These are phyloP conservation scores for Trichoderma simmonsii DNA, from an alignment of 2,329 filamentous ascomycete genomes.

Conservation along the genomic window DNA sequence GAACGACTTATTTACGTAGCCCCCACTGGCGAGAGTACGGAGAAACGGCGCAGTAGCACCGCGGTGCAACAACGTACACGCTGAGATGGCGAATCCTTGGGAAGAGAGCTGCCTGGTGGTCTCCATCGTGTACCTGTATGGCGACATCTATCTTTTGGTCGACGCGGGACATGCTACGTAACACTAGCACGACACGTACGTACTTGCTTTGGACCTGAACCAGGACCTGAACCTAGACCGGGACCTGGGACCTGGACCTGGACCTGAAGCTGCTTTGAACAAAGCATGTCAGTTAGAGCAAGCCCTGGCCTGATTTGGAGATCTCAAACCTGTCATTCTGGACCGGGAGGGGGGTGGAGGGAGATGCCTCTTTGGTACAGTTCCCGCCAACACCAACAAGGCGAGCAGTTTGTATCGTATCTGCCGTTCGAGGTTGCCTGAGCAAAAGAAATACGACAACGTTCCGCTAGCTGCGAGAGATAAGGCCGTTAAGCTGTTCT, in stretches of 20 bases:
- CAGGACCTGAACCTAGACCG: not conserved
- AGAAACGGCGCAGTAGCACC: not conserved
- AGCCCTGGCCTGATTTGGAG: not conserved
- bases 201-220: not conserved
- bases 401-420: not conserved
- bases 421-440: not conserved
- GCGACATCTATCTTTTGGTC: not conserved
- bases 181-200: not conserved
- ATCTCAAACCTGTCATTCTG: slow-evolving; percentile 11
- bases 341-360: not conserved
- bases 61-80: slow-evolving; percentile 1
- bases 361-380: not conserved
- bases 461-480: not conserved
- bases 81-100: not conserved
- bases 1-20: slow-evolving; percentile 9
- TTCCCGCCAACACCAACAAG: not conserved
- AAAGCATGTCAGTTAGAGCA: not conserved
- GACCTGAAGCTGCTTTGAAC: not conserved
- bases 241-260: not conserved
- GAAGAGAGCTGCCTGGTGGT: not conserved
- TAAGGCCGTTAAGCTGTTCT: not conserved
- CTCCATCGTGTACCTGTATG: not conserved
- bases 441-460: not conserved
- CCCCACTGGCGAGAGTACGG: slow-evolving; percentile 2
- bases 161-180: slow-evolving; percentile 6